Evolutionary conservation across 495 filamentous ascomycete species (phyloP).

Genomic region (Talaromyces ruber): DNA sequence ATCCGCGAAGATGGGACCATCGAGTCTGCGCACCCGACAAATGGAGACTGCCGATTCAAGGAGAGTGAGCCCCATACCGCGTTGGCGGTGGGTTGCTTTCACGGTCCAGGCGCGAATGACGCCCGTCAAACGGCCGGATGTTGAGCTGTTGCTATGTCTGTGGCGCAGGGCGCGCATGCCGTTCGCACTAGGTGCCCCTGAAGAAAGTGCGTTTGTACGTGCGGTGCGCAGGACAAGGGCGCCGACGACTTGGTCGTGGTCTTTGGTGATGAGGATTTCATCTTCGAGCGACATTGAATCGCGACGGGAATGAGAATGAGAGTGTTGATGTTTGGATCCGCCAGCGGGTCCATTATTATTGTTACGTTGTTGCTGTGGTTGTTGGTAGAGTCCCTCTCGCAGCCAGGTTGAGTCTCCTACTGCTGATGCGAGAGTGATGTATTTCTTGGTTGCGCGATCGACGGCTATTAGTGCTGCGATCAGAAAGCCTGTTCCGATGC

Average conservation of each 20-base stretch:
- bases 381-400: conserved; percentile 19
- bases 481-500: conserved; percentile 29
- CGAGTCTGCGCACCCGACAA: conserved; percentile 44
- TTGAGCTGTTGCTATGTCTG: conserved; percentile 4
- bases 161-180: conserved; percentile 2
- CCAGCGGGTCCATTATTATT: conserved; percentile 8
- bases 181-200: background rate
- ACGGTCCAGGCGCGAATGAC: conserved; percentile 74
- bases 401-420: conserved; percentile 41
- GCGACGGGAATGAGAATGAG: conserved; percentile 1
- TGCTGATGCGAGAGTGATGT: conserved; percentile 43
- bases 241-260: conserved; percentile 50
- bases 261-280: conserved; percentile 44
- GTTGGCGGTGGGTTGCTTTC: conserved; percentile 51
- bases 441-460: conserved; percentile 30
- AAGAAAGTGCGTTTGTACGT: conserved; percentile 13
- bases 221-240: conserved; percentile 38
- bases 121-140: conserved; percentile 7
- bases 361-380: background rate
- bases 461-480: conserved; percentile 36
- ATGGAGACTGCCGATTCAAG: conserved; percentile 56
- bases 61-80: conserved; percentile 60
- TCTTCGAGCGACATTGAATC: conserved; percentile 15
- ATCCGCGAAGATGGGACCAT: conserved; percentile 51
- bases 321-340: conserved; percentile 4